Conservation (phyloP, 108 stramenopile species). For the Cyclotella baltica region DNA sequence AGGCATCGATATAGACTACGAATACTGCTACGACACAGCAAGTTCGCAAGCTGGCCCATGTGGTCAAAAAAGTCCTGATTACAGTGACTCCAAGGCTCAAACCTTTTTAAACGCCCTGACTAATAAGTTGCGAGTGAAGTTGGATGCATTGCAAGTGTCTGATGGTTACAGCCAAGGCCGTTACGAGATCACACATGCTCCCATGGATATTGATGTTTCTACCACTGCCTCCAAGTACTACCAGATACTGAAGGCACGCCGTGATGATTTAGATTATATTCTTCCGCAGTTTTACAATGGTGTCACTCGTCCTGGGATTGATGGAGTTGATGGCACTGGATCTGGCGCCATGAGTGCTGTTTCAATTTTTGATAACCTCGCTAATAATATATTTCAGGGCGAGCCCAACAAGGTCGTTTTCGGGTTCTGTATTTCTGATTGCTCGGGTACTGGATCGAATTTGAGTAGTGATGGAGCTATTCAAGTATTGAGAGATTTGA, state of each 20-base stretch:
- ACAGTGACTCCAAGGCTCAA: conserved; percentile 42
- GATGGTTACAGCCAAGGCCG: conserved; percentile 52
- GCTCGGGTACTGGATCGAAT: conserved; percentile 49
- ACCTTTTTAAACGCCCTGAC: conserved; percentile 33
- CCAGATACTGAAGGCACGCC: conserved; percentile 46
- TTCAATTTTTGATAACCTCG: conserved; percentile 40
- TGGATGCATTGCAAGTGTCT: conserved; percentile 40
- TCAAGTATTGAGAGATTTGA: conserved; percentile 39
- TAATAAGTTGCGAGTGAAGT: conserved; percentile 40
- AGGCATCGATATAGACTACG: conserved; percentile 76
- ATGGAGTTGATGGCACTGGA: conserved; percentile 45
- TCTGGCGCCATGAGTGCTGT: conserved; percentile 24
- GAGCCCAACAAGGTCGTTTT: conserved; percentile 62
- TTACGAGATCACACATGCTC: conserved; percentile 63
- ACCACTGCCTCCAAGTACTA: conserved; percentile 54
- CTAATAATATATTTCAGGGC: conserved; percentile 53
- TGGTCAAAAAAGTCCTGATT: conserved; percentile 14
- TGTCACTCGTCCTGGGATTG: conserved; percentile 43
- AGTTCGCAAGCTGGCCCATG: conserved; percentile 41
- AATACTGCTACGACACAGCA: conserved; percentile 67
- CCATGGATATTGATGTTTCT: conserved; percentile 64
- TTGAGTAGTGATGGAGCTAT: conserved; percentile 44
- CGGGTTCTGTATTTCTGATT: conserved; percentile 68
- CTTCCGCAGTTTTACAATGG: conserved; percentile 76
- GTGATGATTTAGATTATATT: conserved; percentile 51